These are phyloP conservation scores for Boletellus sp. DNA, from an alignment of 768 basidiomycete genomes.

Conservation along the genomic window DNA sequence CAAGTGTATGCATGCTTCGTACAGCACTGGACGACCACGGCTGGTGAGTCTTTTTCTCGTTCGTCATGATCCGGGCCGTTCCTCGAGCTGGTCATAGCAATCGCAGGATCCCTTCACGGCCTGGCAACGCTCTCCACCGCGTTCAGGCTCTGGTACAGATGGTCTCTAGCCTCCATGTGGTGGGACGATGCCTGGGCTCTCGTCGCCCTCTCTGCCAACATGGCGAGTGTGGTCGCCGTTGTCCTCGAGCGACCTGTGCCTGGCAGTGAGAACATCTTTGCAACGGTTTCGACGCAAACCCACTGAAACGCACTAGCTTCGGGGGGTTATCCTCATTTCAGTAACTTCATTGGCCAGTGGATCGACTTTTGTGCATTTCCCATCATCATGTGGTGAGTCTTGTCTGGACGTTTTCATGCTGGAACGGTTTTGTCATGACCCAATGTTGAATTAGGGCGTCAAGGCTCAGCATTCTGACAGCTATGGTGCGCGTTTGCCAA, in stretches of 20 bases:
- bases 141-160: conserved; percentile 17
- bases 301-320: not conserved
- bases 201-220: conserved; percentile 8
- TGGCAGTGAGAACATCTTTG: not conserved
- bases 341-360: not conserved
- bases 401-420: not conserved
- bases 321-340: not conserved
- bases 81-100: not conserved
- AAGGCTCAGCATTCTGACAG: conserved; percentile 16
- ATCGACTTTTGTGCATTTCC: conserved; percentile 5
- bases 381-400: conserved; percentile 7
- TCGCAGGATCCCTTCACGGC: conserved; percentile 1
- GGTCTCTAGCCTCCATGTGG: conserved; percentile 9
- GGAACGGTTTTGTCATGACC: not conserved
- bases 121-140: conserved; percentile 8
- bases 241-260: not conserved
- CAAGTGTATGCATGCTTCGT: too few species aligned
- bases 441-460: conserved; percentile 5
- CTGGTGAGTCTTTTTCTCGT: not conserved
- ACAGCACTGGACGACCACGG: not conserved
- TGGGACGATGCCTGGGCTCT: conserved; percentile 18
- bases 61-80: not conserved
- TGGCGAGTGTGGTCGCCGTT: not conserved
- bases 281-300: not conserved
- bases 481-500: conserved; percentile 12